Evolutionary conservation across 305 asterid species (phyloP), one percentile per base, ranked within the genome.

Genomic region (Solanum aculeatissimum): DNA sequence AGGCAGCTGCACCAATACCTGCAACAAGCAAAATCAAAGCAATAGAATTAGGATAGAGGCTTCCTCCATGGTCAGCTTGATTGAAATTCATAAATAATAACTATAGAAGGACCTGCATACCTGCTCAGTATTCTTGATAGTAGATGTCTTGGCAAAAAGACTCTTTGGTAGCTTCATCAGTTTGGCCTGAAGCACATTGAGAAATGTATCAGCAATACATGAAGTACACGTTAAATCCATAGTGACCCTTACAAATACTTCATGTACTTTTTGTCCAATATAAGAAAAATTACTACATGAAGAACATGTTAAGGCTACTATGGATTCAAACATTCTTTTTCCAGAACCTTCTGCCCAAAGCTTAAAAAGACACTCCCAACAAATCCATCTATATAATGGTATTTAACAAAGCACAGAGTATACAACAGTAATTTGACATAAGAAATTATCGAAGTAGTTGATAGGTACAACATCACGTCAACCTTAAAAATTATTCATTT

Each of bases 1-100:
- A 85, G 98, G 97, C 94, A 95, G 84, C 90, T 94, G 97, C 87
- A 92, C 92, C 88, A 95, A 87, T 45, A 86, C 92, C 96, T 94
- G 89, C 78, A 85, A 78, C 57, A 84, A 84, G 83, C 32, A 51
- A 49, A 54, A 23, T 84, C 80, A 89, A 38, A 23, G 65, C 66
- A 85, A 62, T 42, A 79, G 25, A 82, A 57, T 82, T 84, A 55
- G 79, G 90, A 81, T 74, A 21, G 42, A 43, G 71, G 38, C 81
- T 60, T 82, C 83, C 55, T 54, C 82, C 23, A 32, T 69, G 80
- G 53, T 78, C 83, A 32, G 38, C 63, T 27, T 29, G 29, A 27
- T 91, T 66, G 80, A 55, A 69, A 79, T 81, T 45, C 57, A 77
- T 29, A 86, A 38, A 19, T 85, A 51, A 70, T 81, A 18, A 68